These are phyloP conservation scores for Hymenochaete sp. DNA, from an alignment of 1,284 basidiomycete genomes.

Conservation along the genomic window DNA sequence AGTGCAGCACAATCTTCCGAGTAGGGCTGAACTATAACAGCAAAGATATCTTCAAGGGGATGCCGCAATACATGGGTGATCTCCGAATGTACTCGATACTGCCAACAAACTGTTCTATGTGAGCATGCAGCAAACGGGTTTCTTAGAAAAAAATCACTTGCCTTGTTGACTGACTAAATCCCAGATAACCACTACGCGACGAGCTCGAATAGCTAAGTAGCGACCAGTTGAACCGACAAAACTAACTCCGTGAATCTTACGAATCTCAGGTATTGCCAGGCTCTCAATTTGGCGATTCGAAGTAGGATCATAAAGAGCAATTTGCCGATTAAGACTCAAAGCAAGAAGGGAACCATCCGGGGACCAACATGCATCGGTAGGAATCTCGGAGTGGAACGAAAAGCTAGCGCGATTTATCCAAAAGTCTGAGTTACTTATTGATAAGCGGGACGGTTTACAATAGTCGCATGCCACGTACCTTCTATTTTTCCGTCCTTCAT, in stretches of 20 bases:
- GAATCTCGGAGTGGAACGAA: constrained; percentile 58
- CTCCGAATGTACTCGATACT: constrained; percentile 30
- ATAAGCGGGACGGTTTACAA: constrained; percentile 7
- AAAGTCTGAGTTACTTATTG: no score
- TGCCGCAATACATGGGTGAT: constrained; percentile 46
- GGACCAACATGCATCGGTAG: constrained; percentile 69
- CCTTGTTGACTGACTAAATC: constrained; percentile 68
- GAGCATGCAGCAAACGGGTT: constrained; percentile 13
- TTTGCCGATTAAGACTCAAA: constrained; percentile 57
- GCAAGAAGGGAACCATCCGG: constrained; percentile 82
- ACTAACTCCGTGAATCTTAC: constrained; percentile 36
- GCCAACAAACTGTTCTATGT: constrained; percentile 52
- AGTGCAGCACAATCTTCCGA: constrained; percentile 24
- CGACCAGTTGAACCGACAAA: constrained; percentile 63
- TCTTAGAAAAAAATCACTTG: constrained; percentile 29
- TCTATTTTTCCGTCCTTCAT: constrained; percentile 39
- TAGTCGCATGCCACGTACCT: constrained; percentile 31
- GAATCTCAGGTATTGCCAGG: constrained; percentile 50
- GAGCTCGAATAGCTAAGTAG: constrained; percentile 48
- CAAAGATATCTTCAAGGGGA: constrained; percentile 48
- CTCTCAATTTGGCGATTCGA: constrained; percentile 60
- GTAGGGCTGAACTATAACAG: constrained; percentile 39
- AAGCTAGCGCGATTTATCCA: constrained; percentile 73
- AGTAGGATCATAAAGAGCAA: constrained; percentile 73
- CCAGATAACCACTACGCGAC: constrained; percentile 63